Evolutionary conservation across 108 stramenopile genomes (phyloP), one percentile per base, ranked within the genome.

Genomic region (Fistulifera pelliculosa): DNA sequence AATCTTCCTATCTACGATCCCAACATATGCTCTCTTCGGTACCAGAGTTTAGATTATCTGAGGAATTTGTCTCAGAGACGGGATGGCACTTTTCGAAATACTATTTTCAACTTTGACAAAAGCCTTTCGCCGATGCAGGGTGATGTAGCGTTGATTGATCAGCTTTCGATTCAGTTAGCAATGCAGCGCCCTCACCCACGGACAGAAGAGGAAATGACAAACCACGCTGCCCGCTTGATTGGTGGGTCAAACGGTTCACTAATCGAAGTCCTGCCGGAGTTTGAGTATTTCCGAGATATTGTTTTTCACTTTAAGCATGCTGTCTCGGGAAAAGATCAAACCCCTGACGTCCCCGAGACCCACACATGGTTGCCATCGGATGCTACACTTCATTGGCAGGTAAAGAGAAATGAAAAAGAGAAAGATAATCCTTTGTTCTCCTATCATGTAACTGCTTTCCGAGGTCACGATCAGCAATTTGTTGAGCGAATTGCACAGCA

Each of bases 201-300:
- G 22, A 89, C 79, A 2, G 76, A 78, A 39, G 77, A 63, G 59
- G 75, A 78, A 5, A 66, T 81, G 66, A 49, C 56, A 19, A 80
- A 84, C 26, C 79, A 86, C 47, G 80, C 83, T 0, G 77, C 92
- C 4, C 66, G 68, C 41, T 72, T 90, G 15, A 86, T 90, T 60
- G 70, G 80, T 7, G 92, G 87, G 26, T 51, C 55, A 17, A 89
- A 93, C 61, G 92, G 88, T 15, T 70, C 81, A 1, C 73, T 98
- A 13, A 73, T 97, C 59, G 96, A 97, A 53, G 90, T 96, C 42
- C 84, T 94, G 17, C 98, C 98, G 0, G 98, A 98, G 69, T 83
- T 99, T 45, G 98, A 88, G 44, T 94, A 92, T 64, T 97, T 99
- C 42, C 74, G 98, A 25, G 98, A 99, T 60, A 96, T 98, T 55